Conservation (phyloP, 768 basidiomycete genomes). For the Mycena galopus region DNA sequence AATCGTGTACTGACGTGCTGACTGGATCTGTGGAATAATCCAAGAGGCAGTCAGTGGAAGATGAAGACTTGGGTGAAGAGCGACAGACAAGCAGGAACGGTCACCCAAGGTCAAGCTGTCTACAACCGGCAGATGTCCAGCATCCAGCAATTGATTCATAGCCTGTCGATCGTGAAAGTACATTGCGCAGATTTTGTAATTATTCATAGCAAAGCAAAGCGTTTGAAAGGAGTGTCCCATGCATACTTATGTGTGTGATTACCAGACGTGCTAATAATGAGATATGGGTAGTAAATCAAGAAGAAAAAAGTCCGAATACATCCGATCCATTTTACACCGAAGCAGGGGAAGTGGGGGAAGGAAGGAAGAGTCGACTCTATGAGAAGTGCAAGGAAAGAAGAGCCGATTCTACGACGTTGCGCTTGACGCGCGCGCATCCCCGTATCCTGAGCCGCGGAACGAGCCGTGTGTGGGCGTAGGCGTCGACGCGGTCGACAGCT, state of each 20-base stretch:
- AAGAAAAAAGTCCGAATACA: conserved; percentile 14
- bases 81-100: too few relatives aligned
- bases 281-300: conserved; percentile 24
- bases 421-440: conserved; percentile 33
- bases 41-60: too few relatives aligned
- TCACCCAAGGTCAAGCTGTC: too few relatives aligned
- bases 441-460: conserved; percentile 26
- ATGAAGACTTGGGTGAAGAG: too few relatives aligned
- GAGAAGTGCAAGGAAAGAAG: too few relatives aligned
- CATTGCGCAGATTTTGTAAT: neutral
- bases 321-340: neutral
- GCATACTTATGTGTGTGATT: conserved; percentile 15
- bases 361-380: too few relatives aligned
- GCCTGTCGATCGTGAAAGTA: neutral
- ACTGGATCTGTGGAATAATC: too few relatives aligned
- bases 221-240: neutral
- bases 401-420: conserved; percentile 31
- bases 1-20: too few relatives aligned
- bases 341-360: neutral
- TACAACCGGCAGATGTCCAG: too few relatives aligned
- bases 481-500: conserved; percentile 46
- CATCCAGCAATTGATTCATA: neutral
- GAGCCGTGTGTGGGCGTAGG: conserved; percentile 42
- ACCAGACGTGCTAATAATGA: conserved; percentile 12
- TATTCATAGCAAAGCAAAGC: conserved; percentile 18